These are phyloP conservation scores for Paspalum vaginatum DNA, from an alignment of 176 grass and related monocot genomes.

Conservation along the genomic window DNA sequence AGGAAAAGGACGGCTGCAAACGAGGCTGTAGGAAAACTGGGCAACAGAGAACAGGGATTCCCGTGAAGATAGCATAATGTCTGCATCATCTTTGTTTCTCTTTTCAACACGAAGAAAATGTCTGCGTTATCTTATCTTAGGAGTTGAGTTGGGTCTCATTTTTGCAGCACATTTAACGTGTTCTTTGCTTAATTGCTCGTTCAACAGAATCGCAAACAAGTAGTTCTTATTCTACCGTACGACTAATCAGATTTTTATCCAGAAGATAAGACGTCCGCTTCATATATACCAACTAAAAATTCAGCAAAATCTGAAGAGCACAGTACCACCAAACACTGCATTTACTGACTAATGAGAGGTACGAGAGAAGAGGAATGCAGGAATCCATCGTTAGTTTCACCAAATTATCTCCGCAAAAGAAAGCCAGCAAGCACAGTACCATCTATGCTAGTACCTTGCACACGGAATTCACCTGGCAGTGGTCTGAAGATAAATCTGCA, in stretches of 20 bases:
- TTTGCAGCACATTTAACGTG: slow-evolving; percentile 11
- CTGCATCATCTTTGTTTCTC: background rate
- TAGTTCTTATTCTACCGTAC: background rate
- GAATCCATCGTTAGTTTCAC: slow-evolving; percentile 11
- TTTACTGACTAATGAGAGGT: background rate
- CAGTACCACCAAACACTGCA: no score
- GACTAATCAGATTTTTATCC: slow-evolving; percentile 3
- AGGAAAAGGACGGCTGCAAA: background rate
- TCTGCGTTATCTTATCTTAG: no score
- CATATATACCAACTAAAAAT: no score
- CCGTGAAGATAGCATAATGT: background rate
- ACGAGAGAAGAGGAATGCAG: background rate
- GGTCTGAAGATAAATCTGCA: background rate
- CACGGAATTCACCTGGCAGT: background rate
- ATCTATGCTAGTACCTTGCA: no score
- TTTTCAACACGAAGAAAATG: no score
- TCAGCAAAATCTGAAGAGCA: no score
- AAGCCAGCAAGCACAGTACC: background rate
- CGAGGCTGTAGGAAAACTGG: background rate
- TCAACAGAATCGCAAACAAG: background rate
- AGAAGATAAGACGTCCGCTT: no score
- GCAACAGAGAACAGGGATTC: slow-evolving; percentile 14
- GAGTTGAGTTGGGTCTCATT: background rate
- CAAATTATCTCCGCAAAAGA: background rate
- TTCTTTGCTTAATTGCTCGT: background rate